Evolutionary conservation across 495 filamentous ascomycete genomes (phyloP).

Genomic region (Penicillium diatomitis): DNA sequence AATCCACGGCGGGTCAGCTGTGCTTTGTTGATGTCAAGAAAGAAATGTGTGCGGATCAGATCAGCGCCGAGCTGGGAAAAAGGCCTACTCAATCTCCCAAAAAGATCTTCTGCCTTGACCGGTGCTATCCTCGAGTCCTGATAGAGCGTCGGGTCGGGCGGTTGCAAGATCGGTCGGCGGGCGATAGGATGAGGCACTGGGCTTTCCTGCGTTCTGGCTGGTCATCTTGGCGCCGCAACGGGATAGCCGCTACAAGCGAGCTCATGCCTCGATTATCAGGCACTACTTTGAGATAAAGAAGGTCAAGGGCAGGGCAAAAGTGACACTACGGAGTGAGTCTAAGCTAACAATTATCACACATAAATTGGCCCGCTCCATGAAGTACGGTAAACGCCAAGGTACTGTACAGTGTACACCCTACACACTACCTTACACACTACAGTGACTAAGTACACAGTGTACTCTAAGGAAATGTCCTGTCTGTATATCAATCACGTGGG

Average conservation of each 20-base stretch:
- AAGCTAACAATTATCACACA: no score
- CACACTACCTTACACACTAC: no score
- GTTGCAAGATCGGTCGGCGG: conserved; percentile 13
- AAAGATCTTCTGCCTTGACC: neutral
- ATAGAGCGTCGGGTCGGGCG: conserved; percentile 6
- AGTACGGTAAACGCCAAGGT: no score
- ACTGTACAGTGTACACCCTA: no score
- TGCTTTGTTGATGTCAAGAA: conserved; percentile 6
- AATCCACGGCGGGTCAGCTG: conserved; percentile 17
- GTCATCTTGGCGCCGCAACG: conserved; percentile 38
- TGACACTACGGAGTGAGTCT: neutral
- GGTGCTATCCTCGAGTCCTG: conserved; percentile 6
- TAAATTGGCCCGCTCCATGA: no score
- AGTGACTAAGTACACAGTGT: no score
- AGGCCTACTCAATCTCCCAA: no score
- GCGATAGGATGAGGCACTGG: conserved; percentile 24
- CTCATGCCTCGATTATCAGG: conserved; percentile 19
- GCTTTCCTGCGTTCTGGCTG: conserved; percentile 37
- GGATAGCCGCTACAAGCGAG: conserved; percentile 40
- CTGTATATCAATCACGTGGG: no score
- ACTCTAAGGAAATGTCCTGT: no score
- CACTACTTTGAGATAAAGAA: neutral
- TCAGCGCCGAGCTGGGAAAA: no score
- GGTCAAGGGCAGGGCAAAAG: neutral
- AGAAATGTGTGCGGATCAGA: conserved; percentile 1